Base-by-base conservation (phyloP, 2,329 filamentous ascomycete species). In the Pseudogymnoascus destructans region DNA sequence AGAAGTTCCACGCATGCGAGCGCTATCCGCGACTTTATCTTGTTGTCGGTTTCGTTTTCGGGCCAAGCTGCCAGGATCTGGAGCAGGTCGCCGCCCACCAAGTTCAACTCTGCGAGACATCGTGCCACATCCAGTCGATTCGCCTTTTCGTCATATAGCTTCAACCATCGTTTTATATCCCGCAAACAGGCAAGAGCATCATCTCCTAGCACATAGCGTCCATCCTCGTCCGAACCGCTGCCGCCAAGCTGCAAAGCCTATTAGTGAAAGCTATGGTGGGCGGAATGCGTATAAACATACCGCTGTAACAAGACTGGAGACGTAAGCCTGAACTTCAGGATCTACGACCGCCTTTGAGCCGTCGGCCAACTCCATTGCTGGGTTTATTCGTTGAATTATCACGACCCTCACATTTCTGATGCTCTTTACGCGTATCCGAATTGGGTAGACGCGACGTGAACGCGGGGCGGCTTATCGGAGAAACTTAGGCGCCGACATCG, bases 61-160 rank as follows among this genome's bases (percentile, higher is more conserved):
- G 85, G 80, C 88, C 89, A 95, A 61, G 82, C 75, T 8, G 89
- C 85, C 19, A 98, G 77, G 63, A 98, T 97, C 58, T 92, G 89
- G 59, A 97, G 76, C 59, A 98, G 73, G 71, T 98, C 93, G 56
- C 89, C 88, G 68, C 86, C 86, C 59, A 97, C 81, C n/a, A 98
- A 73, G 68, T 96, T 96, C 46, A 90, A 87, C 71, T 97, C 90
- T 67, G 89, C 85, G 64, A 97, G 77, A 70, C 90, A 96, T 73
- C 93, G 81, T 61, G 92, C 91, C 60, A 98, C 93, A 69, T 98
- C 93, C 77, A 95, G 86, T 64, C 92, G 86, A 69, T 95, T 95
- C 63, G 86, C 83, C 70, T 95, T 95, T 69, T 95, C 88, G 71
- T 96, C 91, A 76, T 93, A 93, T 62, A 95, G 82, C 65, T 89